phyloP scores from a whole-genome alignment of 257 asterid species.

The Lycium barbarum region DNA sequence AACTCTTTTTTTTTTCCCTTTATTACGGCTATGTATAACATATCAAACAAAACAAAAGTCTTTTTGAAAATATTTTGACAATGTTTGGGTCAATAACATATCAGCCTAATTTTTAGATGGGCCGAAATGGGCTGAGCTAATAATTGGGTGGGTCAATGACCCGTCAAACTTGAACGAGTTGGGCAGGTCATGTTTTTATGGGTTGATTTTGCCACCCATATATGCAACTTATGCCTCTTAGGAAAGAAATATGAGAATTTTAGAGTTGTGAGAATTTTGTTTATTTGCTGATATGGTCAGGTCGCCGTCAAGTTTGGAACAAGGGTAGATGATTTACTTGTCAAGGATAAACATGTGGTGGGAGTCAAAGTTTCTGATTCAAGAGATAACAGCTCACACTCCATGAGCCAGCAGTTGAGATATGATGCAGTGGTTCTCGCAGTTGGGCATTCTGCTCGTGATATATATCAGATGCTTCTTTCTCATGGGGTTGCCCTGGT shows the following conservation, averaged over 20 bases:
- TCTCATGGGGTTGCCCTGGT: constrained; percentile 75
- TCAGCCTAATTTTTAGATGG: no score
- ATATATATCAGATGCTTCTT: constrained; percentile 84
- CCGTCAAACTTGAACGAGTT: no score
- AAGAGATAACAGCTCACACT: constrained; percentile 35
- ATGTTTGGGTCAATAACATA: no score
- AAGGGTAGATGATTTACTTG: constrained; percentile 87
- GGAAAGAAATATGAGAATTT: constrained; percentile 29
- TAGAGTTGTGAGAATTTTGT: background rate
- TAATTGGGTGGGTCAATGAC: no score
- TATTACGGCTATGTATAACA: no score
- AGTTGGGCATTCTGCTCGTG: constrained; percentile 98
- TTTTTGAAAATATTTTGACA: no score
- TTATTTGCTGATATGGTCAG: constrained; percentile 50
- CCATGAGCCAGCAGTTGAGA: constrained; percentile 51
- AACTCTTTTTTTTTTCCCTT: no score
- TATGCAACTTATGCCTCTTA: constrained; percentile 9
- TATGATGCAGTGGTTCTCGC: constrained; percentile 95
- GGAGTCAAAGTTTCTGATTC: constrained; percentile 85
- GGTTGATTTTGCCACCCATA: no score
- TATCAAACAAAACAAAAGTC: no score
- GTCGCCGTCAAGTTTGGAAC: constrained; percentile 81
- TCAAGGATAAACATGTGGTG: constrained; percentile 59
- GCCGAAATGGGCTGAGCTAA: no score
- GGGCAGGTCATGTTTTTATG: no score